Evolutionary conservation across 257 asterid genomes (phyloP), one percentile per base, ranked within the genome.

Genomic region (Fraxinus quadrangulata): DNA sequence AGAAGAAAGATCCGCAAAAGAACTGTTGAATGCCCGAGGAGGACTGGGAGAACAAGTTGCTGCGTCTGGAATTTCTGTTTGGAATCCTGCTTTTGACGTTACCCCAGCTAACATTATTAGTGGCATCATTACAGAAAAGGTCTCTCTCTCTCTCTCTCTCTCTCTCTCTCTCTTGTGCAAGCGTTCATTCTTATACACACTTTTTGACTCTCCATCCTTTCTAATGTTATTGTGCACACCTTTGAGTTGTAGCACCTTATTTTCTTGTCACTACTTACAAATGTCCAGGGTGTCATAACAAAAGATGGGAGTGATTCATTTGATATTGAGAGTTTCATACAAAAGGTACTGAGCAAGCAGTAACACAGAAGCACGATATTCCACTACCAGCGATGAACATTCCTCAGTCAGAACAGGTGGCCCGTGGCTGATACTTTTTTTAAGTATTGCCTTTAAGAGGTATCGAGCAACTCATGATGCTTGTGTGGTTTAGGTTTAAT

Each of bases 21-120:
- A 95, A 80, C 83, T 95, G 77, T 83, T 90, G 73, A 79, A 88
- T 81, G 79, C 99, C 23, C 90, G 84, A 33, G 99, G 99, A 33
- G 98, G 99, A 82, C 78, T 89, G 49, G 99, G 99, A 37, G 99
- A 95, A 81, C 99, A 90, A 80, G 90, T 95, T 30, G 97, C 97
- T 77, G 98, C 98, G 81, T 89, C 98, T 39, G 99, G 98, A 54
- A 91, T 95, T 78, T 85, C 90, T 67, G 97, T 95, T 71, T 95
- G 99, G 99, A 95, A 95, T 79, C 99, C 98, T 13, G 99, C 99
- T 69, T 95, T 95, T 79, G 99, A 95, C 65, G 93, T 95, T 66
- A 95, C 99, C 61, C 99, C 98, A 3, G 98, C 99, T 19, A 73
- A 78, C 67, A 56, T 93, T 77, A 91, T 95, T 77, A 87, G 84